These are phyloP conservation scores for Oidium heveae DNA, from an alignment of 2,329 filamentous ascomycete genomes.

Conservation along the genomic window DNA sequence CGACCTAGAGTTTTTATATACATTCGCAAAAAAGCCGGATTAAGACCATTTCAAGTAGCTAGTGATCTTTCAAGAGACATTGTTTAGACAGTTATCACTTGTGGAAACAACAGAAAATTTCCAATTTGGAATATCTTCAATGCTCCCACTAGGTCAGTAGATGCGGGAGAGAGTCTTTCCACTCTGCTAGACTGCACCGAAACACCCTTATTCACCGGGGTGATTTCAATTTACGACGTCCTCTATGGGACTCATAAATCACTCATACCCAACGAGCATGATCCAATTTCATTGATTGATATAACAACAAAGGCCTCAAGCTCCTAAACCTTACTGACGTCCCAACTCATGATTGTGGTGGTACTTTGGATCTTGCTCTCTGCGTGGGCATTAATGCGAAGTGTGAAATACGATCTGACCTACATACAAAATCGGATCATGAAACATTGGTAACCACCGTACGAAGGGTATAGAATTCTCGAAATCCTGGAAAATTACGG, in stretches of 20 bases:
- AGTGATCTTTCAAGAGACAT: not conserved
- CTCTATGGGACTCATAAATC: not conserved
- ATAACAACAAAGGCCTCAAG: not conserved
- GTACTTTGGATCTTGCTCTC: too few species aligned
- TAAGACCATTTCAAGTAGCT: not conserved
- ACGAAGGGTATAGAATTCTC: too few species aligned
- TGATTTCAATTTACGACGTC: not conserved
- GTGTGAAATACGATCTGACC: too few species aligned
- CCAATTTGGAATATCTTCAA: too few species aligned
- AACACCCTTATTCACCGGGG: not conserved
- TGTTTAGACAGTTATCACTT: not conserved
- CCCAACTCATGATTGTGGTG: too few species aligned
- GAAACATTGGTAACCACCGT: too few species aligned
- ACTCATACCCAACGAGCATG: too few species aligned
- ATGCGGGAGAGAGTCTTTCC: not conserved
- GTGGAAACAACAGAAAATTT: not conserved
- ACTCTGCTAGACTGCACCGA: not conserved
- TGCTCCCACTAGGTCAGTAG: not conserved
- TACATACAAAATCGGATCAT: too few species aligned
- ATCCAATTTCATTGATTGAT: not conserved
- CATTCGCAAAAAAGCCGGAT: not conserved
- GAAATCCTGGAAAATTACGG: too few species aligned
- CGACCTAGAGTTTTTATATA: not conserved
- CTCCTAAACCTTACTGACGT: not conserved
- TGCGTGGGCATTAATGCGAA: too few species aligned